Evolutionary conservation across 108 stramenopile genomes (phyloP), one percentile per base, ranked within the genome.

Genomic region (Cyclotella cryptica): DNA sequence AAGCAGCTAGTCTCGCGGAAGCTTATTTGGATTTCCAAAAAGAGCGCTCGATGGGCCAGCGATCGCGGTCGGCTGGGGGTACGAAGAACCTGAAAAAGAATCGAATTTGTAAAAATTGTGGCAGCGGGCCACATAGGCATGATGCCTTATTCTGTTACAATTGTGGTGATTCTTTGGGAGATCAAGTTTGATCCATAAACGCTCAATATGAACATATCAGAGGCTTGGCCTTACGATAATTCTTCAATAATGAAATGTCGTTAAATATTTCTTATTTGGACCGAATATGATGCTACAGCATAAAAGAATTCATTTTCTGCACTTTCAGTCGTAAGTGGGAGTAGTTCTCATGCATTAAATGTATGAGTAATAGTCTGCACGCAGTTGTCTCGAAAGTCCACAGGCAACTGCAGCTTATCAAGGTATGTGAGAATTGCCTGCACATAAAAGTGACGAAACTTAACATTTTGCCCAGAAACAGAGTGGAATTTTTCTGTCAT

Each of bases 101-200:
- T 45, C 66, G 44, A 40, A 15, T 44, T 10, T 90, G 86, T 69
- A 51, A 44, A n/a, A 63, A 83, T 12, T 90, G 89, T 55, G 87
- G 88, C n/a, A 84, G 74, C 8, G 78, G 82, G 17, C 74, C 80
- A 24, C 89, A 90, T 65, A 72, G 89, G 55, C 30, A 39, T 3
- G 74, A 75, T 52, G 89, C 89, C 35, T 47, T 19, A 0, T 91
- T 79, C 76, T 91, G 90, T 57, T 89, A 80, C 71, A 80, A 72
- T 10, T 91, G 90, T 77, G 90, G 90, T 17, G 68, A 74, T 12
- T 13, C 67, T 30, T 52, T 68, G 11, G 49, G 22, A 7, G 19
- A 21, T 18, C 60, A 39, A 41, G 19, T 19, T 55, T 19, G 10
- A 49, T 51, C 47, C 9, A 7, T 67, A 49, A 19, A 29, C 3